Evolutionary conservation across 176 grass and related monocot genomes (phyloP).

Genomic region (Oropetium thomaeum): DNA sequence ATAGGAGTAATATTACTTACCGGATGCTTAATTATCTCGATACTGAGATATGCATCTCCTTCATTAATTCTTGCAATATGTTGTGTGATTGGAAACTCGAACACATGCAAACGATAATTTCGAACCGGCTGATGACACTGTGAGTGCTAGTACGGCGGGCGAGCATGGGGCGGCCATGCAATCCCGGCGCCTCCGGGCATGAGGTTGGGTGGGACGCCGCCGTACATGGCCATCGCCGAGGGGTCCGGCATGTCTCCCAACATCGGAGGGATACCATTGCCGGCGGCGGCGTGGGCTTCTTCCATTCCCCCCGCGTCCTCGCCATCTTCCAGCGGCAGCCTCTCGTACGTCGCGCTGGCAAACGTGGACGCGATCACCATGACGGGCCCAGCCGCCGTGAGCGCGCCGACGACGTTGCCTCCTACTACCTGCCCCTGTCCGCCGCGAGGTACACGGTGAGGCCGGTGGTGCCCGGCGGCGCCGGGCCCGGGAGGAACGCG

Average conservation of each 20-base stretch:
- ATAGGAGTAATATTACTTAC: not conserved
- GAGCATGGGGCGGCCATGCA: slow-evolving; percentile 36
- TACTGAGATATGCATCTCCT: no score
- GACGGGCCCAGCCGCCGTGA: slow-evolving; percentile 45
- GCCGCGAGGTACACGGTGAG: slow-evolving; percentile 51
- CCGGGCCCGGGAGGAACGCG: slow-evolving; percentile 52
- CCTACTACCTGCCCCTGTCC: slow-evolving; percentile 51
- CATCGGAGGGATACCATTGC: not conserved
- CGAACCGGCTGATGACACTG: no score
- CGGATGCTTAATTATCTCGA: not conserved
- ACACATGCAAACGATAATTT: no score
- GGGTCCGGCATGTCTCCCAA: slow-evolving; percentile 18
- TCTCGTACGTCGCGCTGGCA: slow-evolving; percentile 56
- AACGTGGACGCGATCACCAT: slow-evolving; percentile 56
- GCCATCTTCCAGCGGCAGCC: slow-evolving; percentile 49
- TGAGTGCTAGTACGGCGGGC: slow-evolving; percentile 34
- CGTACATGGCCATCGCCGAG: slow-evolving; percentile 29
- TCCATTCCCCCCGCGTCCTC: slow-evolving; percentile 20
- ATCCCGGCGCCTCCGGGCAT: slow-evolving; percentile 5
- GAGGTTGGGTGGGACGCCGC: slow-evolving; percentile 31
- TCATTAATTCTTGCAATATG: no score
- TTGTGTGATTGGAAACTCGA: not conserved
- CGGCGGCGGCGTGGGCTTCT: not conserved
- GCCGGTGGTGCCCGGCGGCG: slow-evolving; percentile 38
- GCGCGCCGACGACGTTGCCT: slow-evolving; percentile 48